A percentile compares a stretch with the other conserved stretches of the same genome.
These are phyloP conservation scores for Starmera caribaea DNA, from an alignment of 805 yeast genomes.

Conservation along the genomic window DNA sequence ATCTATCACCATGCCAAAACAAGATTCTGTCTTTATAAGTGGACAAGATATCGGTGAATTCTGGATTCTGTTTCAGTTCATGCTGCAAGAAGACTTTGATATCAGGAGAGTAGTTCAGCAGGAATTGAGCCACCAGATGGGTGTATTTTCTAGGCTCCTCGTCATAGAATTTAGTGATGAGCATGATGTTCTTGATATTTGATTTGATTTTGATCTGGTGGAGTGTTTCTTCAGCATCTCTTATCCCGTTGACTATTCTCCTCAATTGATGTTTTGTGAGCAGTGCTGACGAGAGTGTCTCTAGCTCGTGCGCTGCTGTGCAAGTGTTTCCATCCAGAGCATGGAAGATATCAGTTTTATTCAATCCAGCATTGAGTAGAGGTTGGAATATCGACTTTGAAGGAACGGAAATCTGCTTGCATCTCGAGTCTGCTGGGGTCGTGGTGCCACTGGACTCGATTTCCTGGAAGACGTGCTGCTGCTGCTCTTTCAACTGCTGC, in stretches of 20 bases:
- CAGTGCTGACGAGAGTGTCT: constrained; percentile 11
- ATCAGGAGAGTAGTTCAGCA: constrained; percentile 10
- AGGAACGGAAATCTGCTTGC: too few species aligned
- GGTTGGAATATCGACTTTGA: constrained; percentile 16
- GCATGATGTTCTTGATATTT: constrained; percentile 16
- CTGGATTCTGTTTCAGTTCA: constrained; percentile 4
- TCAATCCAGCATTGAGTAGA: constrained; percentile 17
- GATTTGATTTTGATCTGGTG: constrained; percentile 20
- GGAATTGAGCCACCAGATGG: constrained; percentile 10
- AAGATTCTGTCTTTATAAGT: constrained; percentile 7
- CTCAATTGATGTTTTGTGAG: constrained; percentile 19
- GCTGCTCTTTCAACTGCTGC: too few species aligned
- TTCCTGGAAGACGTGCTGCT: too few species aligned
- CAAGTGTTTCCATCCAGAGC: constrained; percentile 1
- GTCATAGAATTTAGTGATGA: constrained; percentile 22
- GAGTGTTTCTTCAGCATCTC: constrained; percentile 20
- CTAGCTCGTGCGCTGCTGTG: constrained; percentile 6
- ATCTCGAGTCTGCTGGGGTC: too few species aligned
- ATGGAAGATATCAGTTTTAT: constrained; percentile 16
- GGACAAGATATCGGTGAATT: constrained; percentile 4
- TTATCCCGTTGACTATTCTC: constrained; percentile 18
- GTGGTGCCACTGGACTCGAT: too few species aligned
- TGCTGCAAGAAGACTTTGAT: constrained; percentile 14
- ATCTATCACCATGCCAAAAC: constrained; percentile 18
- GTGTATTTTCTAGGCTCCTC: constrained; percentile 22